Evolutionary conservation across 2,329 filamentous ascomycete genomes (phyloP).

Genomic region (Colletotrichum simmondsii): DNA sequence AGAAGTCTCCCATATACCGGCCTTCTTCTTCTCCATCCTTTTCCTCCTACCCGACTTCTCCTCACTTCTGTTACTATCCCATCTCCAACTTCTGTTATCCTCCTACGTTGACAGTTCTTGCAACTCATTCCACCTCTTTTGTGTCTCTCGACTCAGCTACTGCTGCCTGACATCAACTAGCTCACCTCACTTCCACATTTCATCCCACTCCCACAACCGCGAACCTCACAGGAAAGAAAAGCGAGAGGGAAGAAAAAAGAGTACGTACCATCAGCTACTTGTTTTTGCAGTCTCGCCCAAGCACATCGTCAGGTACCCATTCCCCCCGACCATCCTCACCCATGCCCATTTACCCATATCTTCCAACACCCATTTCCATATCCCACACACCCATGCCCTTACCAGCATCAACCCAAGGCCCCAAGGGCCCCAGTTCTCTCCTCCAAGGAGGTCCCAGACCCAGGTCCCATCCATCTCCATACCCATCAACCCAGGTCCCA

Average conservation of each 20-base stretch:
- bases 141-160: background rate
- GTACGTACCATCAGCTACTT: conserved; percentile 32
- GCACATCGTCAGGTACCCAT: conserved; percentile 19
- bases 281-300: conserved; percentile 3
- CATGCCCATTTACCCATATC: conserved; percentile 15
- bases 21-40: background rate
- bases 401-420: conserved; percentile 11
- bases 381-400: conserved; percentile 14
- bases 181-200: background rate
- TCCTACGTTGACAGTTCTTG: background rate
- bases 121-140: background rate
- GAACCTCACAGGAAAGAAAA: background rate
- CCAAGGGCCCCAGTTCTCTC: conserved; percentile 1
- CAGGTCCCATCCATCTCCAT: conserved; percentile 11
- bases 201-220: background rate
- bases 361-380: conserved; percentile 25
- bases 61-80: background rate
- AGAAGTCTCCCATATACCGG: background rate
- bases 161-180: background rate
- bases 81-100: background rate
- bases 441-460: conserved; percentile 30
- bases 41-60: background rate
- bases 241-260: background rate
- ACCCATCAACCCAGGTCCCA: conserved; percentile 13
- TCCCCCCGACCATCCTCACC: conserved; percentile 19